Evolutionary conservation across 345 rosid species (phyloP).

Genomic region (Linum usitatissimum): DNA sequence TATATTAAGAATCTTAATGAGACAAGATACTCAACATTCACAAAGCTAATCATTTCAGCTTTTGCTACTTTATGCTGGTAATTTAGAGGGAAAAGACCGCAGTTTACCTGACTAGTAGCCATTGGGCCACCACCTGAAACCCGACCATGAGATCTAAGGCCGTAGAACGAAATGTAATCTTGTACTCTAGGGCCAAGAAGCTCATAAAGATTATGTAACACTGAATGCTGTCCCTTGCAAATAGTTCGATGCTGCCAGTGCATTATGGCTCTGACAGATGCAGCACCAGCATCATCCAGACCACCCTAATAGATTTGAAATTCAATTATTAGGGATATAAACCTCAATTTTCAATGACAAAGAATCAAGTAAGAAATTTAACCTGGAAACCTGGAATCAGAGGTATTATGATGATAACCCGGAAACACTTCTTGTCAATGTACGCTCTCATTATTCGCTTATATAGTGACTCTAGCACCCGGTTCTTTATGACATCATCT

Average conservation of each 20-base stretch:
- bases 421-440: conserved; percentile 71
- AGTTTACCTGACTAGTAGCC: conserved; percentile 78
- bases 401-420: conserved; percentile 86
- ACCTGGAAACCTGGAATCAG: conserved; percentile 99
- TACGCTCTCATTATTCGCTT: conserved; percentile 74
- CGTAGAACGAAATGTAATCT: conserved; percentile 87
- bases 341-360: conserved; percentile 7
- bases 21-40: not conserved
- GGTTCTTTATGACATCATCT: conserved; percentile 75
- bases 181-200: conserved; percentile 63
- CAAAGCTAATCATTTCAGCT: not conserved
- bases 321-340: not conserved
- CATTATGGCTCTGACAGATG: conserved; percentile 98
- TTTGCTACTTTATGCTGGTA: not conserved
- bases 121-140: conserved; percentile 80
- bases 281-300: conserved; percentile 89
- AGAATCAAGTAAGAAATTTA: conserved; percentile 10
- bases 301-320: conserved; percentile 60
- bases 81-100: conserved; percentile 7
- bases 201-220: conserved; percentile 65
- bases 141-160: conserved; percentile 77
- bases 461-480: conserved; percentile 80
- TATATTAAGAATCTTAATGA: conserved; percentile 8
- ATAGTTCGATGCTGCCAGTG: conserved; percentile 99
- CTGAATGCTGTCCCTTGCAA: conserved; percentile 81